Evolutionary conservation across 139 green algal species (phyloP), one percentile per base, ranked within the genome.

Genomic region (Diplosphaera chodatii): DNA sequence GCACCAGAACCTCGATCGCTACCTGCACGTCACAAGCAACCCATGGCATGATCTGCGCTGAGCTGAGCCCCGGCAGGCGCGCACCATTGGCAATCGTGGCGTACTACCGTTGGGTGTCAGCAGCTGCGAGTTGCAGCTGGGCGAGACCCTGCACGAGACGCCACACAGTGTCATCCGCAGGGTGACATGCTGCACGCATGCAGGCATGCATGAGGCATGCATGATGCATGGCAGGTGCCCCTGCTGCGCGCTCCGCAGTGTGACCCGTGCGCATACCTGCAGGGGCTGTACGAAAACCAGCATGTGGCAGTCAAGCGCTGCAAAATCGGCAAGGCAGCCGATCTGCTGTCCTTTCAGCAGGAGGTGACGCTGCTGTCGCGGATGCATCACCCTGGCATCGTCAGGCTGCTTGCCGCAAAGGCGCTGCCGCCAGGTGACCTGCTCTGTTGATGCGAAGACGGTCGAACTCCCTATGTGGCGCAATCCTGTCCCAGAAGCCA

Each of bases 271-370:
- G 48, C 16, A 27, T 59, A 18, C 3, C 48, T n/a, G 16, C 48
- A 59, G 48, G 48, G 48, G 48, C 48, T 0, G 0, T 84, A 66
- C 23, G 37, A 31, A 1, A 63, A 71, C 1, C 64, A 70, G 32
- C 3, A 63, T 5, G 90, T 96, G n/a, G 91, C 90, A 0, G 73
- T 96, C 16, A 96, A 96, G 78, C 29, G 27, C 4, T 48, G 32
- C 29, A 74, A 41, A 22, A 27, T 72, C 33, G 37, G 40, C 40
- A 74, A 72, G 15, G 73, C 82, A 10, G 74, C 77, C 1, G 91
- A 96, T 74, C 76, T 96, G 32, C 78, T 87, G 4, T 78, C 84
- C 22, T 94, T 96, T 74, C 69, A 84, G 0, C 63, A 74, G 1
- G 91, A 96, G 74, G 65, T 92, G 1, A 32, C 32, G 1, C 72